phyloP scores from a whole-genome alignment of 306 rosid genomes.

The Myrica gale region DNA sequence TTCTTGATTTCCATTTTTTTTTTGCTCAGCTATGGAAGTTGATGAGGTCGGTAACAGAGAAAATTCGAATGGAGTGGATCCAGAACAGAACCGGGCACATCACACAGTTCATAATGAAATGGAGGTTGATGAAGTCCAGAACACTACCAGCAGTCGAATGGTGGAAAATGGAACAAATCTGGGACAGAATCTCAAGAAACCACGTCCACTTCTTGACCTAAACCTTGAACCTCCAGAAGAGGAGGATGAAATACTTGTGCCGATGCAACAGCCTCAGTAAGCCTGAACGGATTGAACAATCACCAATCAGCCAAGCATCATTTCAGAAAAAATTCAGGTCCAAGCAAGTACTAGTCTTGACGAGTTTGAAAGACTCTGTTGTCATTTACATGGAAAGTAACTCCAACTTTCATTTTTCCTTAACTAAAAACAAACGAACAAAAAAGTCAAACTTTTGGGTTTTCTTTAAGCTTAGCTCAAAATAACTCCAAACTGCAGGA shows the following conservation, averaged over 20 bases:
- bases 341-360: no score
- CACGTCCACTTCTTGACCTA: slow-evolving; percentile 8
- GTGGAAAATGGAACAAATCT: not conserved
- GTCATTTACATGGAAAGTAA: no score
- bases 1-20: not conserved
- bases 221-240: slow-evolving; percentile 17
- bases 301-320: no score
- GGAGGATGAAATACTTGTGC: not conserved
- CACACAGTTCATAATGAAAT: not conserved
- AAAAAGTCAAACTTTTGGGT: no score
- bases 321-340: no score
- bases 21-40: slow-evolving; percentile 7
- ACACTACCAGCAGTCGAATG: not conserved
- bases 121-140: not conserved
- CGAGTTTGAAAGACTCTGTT: no score
- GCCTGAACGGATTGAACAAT: no score
- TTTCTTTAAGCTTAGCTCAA: no score
- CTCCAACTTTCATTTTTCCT: no score
- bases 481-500: no score
- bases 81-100: not conserved
- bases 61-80: not conserved
- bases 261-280: not conserved
- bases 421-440: no score
- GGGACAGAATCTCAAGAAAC: not conserved
- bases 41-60: not conserved